These are phyloP conservation scores for Hericium erinaceus DNA, from an alignment of 768 basidiomycete species.

Conservation along the genomic window DNA sequence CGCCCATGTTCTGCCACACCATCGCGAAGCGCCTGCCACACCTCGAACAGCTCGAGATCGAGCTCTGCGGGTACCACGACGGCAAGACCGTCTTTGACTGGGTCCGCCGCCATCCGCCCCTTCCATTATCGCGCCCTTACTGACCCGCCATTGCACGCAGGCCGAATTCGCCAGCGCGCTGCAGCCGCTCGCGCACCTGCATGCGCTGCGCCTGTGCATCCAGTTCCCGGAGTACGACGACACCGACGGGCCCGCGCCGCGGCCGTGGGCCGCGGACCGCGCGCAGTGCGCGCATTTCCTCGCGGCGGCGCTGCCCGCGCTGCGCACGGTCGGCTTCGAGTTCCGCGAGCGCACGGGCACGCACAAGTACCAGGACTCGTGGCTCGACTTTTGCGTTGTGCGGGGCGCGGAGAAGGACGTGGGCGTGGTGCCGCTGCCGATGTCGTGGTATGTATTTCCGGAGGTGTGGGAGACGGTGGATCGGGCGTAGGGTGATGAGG, in stretches of 20 bases:
- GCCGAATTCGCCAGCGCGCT: constrained; percentile 27
- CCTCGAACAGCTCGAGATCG: constrained; percentile 25
- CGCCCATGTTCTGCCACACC: constrained; percentile 20
- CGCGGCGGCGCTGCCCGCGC: constrained; percentile 23
- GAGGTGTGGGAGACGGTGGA: constrained; percentile 24
- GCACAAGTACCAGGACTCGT: constrained; percentile 26
- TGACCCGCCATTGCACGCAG: constrained; percentile 10
- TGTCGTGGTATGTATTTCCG: constrained; percentile 25
- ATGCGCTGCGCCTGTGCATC: constrained; percentile 25
- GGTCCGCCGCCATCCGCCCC: constrained; percentile 18
- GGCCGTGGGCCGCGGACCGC: constrained; percentile 20
- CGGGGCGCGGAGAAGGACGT: not conserved
- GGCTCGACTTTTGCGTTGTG: constrained; percentile 22
- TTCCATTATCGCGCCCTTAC: not conserved
- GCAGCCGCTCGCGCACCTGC: constrained; percentile 19
- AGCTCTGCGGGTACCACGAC: constrained; percentile 28
- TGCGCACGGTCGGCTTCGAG: constrained; percentile 25
- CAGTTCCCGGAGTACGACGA: constrained; percentile 27
- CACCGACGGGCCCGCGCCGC: constrained; percentile 8
- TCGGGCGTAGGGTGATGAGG: not conserved
- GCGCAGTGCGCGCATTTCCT: constrained; percentile 21
- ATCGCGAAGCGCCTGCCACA: constrained; percentile 23
- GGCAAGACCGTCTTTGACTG: constrained; percentile 26
- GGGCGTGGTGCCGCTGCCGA: constrained; percentile 15
- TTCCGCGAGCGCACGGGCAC: constrained; percentile 29